Base-by-base conservation (phyloP, 2,329 filamentous ascomycete species). In the Claviceps cyperi region DNA sequence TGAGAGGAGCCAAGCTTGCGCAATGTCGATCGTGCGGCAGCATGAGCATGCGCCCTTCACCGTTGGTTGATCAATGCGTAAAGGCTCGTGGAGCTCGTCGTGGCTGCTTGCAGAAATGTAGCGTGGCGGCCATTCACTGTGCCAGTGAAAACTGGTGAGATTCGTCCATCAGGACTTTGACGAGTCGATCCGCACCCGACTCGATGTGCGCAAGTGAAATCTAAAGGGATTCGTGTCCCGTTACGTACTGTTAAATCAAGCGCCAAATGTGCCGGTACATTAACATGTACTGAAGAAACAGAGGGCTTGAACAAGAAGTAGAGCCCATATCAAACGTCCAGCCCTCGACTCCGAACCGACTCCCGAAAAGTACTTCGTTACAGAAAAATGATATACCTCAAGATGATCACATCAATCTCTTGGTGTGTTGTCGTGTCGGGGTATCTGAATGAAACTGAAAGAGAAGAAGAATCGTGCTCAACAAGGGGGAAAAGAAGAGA, bases 361-460 rank as follows among this genome's bases (percentile, higher is more conserved):
- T 38, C 24, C 36, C 11, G 11, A n/a, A 9, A 11, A 39, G 22
- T 36, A 46, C 44, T n/a, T 39, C 24, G 45, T 37, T 37, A 47
- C 36, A 37, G 50, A 54, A 51, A 54, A 52, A 53, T 49, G 52
- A 56, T 54, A 53, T 53, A 57, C 54, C 55, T 51, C 51, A 54
- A 52, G 52, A 45, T 60, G 55, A 58, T 59, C 50, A 56, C 56
- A 54, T 50, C 44, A 50, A 36, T 36, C 40, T 50, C 45, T 50
- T 54, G 59, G 60, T 60, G 59, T 64, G 63, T 62, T 64, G 60
- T 65, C 64, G 63, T 66, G 60, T 56, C 60, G 59, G 64, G 63
- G 66, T 68, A 67, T 68, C 65, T 65, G 62, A 64, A 62, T 57
- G 60, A 46, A 51, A 51, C 39, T 64, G 62, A 62, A 62, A 58